Percentiles rank a stretch among this genome's conserved stretches.
Evolutionary conservation across 352 stramenopile species (phyloP).

Genomic region (Pythium phragmitis): DNA sequence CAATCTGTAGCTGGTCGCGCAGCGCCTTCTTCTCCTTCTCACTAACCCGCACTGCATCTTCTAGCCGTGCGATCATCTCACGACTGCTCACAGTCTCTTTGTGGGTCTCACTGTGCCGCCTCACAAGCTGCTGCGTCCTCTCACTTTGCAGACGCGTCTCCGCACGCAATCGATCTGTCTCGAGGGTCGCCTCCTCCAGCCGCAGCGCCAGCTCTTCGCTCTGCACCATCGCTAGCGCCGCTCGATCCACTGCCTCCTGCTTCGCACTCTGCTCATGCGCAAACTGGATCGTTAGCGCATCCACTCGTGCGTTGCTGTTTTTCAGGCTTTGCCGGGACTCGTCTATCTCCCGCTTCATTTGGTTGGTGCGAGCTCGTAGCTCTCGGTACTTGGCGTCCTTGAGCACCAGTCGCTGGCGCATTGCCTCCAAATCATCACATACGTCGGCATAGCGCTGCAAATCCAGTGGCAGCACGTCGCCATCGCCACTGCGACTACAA

Average conservation of each 20-base stretch:
- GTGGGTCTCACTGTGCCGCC: conserved; percentile 6
- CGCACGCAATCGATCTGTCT: background rate
- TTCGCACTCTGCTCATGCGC: conserved; percentile 25
- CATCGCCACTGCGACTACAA: conserved; percentile 1
- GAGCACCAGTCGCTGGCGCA: conserved; percentile 31
- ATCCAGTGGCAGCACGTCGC: conserved; percentile 34
- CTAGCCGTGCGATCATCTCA: conserved; percentile 3
- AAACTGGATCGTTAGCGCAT: conserved; percentile 23
- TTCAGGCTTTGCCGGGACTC: conserved; percentile 3
- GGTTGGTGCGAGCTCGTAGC: conserved; percentile 29
- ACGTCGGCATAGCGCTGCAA: conserved; percentile 40
- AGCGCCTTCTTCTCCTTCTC: conserved; percentile 10
- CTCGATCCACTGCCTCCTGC: conserved; percentile 43
- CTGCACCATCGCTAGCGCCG: conserved; percentile 35
- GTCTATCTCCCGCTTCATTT: conserved; percentile 19
- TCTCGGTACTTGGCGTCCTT: conserved; percentile 39
- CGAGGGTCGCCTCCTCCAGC: conserved; percentile 15
- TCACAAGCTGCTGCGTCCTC: background rate
- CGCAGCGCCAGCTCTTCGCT: conserved; percentile 17
- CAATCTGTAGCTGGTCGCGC: conserved; percentile 16
- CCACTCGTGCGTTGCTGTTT: conserved; percentile 17
- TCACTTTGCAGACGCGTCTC: conserved; percentile 20
- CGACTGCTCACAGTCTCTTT: background rate
- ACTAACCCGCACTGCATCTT: conserved; percentile 14
- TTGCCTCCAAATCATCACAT: conserved; percentile 42